phyloP scores from a whole-genome alignment of 371 early-diverging fungal species.

The Syncephalastrum sp. region DNA sequence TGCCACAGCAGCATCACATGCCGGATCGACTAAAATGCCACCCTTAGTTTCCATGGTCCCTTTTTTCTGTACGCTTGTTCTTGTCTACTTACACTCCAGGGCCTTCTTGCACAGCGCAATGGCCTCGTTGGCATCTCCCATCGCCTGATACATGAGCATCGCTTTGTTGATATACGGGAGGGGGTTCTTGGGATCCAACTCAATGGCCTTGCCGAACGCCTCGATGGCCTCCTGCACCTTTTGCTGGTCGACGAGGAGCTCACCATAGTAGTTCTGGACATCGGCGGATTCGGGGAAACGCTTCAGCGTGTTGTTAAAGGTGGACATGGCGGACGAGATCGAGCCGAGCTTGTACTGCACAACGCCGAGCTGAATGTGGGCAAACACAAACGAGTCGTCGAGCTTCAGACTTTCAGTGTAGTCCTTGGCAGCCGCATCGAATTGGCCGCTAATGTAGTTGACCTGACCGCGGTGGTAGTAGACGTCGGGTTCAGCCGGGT shows the following conservation, averaged over 20 bases:
- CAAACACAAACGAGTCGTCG: conserved; percentile 84
- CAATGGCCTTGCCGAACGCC: conserved; percentile 78
- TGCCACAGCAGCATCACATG: conserved; percentile 93
- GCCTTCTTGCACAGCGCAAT: conserved; percentile 80
- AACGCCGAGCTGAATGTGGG: conserved; percentile 93
- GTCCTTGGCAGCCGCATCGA: conserved; percentile 78
- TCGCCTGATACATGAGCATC: conserved; percentile 83
- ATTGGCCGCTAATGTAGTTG: conserved; percentile 77
- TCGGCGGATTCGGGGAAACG: conserved; percentile 85
- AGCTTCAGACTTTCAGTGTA: conserved; percentile 81
- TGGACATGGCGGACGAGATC: conserved; percentile 67
- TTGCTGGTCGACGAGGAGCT: conserved; percentile 88
- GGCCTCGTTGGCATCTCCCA: conserved; percentile 73
- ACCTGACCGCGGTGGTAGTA: conserved; percentile 75
- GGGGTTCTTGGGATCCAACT: conserved; percentile 72
- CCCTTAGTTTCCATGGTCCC: background rate
- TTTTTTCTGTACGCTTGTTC: background rate
- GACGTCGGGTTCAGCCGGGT: conserved; percentile 72
- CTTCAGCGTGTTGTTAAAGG: conserved; percentile 78
- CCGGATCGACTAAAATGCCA: conserved; percentile 68
- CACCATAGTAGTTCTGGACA: conserved; percentile 96
- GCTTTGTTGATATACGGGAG: conserved; percentile 96
- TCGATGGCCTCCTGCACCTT: conserved; percentile 72
- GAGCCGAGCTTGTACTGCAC: conserved; percentile 91
- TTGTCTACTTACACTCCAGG: conserved; percentile 56